Conservation (phyloP, 108 stramenopile species). For the Nannochloropsis salina region DNA sequence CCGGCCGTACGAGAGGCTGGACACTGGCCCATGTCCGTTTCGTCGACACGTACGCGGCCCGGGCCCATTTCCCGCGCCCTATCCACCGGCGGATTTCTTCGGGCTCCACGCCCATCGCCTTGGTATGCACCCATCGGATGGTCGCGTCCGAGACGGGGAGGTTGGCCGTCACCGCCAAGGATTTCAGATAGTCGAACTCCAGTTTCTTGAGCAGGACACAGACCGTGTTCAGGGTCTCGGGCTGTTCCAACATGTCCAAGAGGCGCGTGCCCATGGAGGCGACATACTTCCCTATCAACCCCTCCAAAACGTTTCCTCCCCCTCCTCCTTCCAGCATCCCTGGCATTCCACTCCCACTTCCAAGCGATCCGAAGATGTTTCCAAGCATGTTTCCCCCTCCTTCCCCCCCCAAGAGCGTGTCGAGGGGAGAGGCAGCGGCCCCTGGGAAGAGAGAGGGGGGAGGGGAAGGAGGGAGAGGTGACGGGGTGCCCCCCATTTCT, state of each 20-base stretch:
- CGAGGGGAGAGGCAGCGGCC: not conserved
- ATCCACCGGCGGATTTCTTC: not conserved
- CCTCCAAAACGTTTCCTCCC: not conserved
- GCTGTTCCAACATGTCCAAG: not conserved
- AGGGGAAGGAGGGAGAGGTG: not conserved
- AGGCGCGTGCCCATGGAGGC: not conserved
- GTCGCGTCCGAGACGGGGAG: not conserved
- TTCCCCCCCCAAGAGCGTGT: not conserved
- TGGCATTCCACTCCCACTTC: not conserved
- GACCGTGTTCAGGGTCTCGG: not conserved
- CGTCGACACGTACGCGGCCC: not conserved
- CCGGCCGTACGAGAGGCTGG: not conserved
- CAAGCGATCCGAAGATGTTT: not conserved
- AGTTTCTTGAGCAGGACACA: not conserved
- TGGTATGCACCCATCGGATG: not conserved
- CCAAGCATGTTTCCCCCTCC: not conserved
- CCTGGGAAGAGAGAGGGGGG: not conserved
- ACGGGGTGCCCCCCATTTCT: not conserved
- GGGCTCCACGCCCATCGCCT: not conserved
- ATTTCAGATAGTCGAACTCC: not conserved
- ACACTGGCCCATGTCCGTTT: not conserved
- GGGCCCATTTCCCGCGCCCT: slow-evolving; percentile 1
- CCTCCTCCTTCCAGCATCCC: not conserved
- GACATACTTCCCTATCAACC: not conserved
- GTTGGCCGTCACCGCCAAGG: not conserved